Conservation (phyloP, 495 filamentous ascomycete genomes). For the Penicillium cosmopolitanum region DNA sequence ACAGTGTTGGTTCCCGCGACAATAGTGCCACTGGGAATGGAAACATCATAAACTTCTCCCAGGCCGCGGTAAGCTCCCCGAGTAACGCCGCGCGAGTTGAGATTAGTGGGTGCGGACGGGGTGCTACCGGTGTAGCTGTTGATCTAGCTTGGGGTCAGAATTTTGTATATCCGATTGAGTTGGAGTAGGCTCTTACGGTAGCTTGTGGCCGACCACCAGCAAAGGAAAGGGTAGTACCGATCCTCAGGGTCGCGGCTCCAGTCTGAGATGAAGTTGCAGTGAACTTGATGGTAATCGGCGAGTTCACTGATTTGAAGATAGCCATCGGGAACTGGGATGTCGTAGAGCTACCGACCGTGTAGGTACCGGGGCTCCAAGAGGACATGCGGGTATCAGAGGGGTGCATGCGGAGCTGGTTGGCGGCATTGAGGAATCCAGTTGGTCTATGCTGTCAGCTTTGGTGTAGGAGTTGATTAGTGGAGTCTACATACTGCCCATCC, state of each 20-base stretch:
- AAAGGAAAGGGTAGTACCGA: conserved; percentile 67
- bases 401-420: conserved; percentile 68
- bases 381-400: conserved; percentile 65
- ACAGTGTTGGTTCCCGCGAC: conserved; percentile 61
- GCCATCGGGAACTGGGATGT: conserved; percentile 66
- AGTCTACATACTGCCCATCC: conserved; percentile 51
- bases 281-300: conserved; percentile 64
- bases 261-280: conserved; percentile 54
- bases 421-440: conserved; percentile 67
- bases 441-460: conserved; percentile 40
- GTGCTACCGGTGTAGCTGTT: conserved; percentile 52
- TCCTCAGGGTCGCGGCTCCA: conserved; percentile 59
- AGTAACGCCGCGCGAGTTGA: conserved; percentile 66
- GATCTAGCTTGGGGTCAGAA: conserved; percentile 21
- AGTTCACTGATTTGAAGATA: conserved; percentile 63
- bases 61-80: conserved; percentile 64
- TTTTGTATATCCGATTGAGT: not conserved
- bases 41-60: conserved; percentile 63
- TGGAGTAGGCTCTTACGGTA: conserved; percentile 3
- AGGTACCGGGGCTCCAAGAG: conserved; percentile 60
- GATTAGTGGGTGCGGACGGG: conserved; percentile 62
- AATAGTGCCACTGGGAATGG: conserved; percentile 58
- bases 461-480: too few relatives aligned
- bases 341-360: conserved; percentile 58
- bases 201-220: conserved; percentile 47